Conservation (phyloP, 1,139 yeast genomes). For the Blastobotrys petasosporus region DNA sequence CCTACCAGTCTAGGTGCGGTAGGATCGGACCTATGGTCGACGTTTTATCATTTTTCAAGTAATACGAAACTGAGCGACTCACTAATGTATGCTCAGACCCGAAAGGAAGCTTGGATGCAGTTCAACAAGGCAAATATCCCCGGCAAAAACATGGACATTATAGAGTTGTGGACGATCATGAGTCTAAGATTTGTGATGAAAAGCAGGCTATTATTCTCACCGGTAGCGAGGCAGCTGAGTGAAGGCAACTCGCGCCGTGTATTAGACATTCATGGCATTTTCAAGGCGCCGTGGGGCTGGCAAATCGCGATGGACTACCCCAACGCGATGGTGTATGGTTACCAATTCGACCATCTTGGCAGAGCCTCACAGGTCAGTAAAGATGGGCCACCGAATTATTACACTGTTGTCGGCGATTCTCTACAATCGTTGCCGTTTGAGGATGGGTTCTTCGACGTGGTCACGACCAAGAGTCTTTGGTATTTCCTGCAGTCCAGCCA, state of each 20-base stretch:
- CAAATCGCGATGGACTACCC: slow-evolving; percentile 38
- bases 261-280: slow-evolving; percentile 32
- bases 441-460: slow-evolving; percentile 33
- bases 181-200: slow-evolving; percentile 27
- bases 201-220: slow-evolving; percentile 20
- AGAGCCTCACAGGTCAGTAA: slow-evolving; percentile 14
- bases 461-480: slow-evolving; percentile 34
- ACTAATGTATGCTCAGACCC: slow-evolving; percentile 29
- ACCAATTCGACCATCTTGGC: slow-evolving; percentile 25
- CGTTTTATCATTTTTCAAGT: slow-evolving; percentile 25
- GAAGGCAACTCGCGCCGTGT: slow-evolving; percentile 11
- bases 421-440: slow-evolving; percentile 33
- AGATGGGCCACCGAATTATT: slow-evolving; percentile 32
- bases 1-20: background rate
- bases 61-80: slow-evolving; percentile 29
- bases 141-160: slow-evolving; percentile 19
- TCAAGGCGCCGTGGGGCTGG: slow-evolving; percentile 38
- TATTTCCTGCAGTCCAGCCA: slow-evolving; percentile 28
- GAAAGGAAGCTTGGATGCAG: slow-evolving; percentile 33
- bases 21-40: slow-evolving; percentile 18
- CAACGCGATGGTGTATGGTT: slow-evolving; percentile 31
- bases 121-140: slow-evolving; percentile 18
- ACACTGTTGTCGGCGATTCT: slow-evolving; percentile 30
- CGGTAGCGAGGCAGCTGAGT: slow-evolving; percentile 10
- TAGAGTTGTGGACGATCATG: slow-evolving; percentile 34